Conservation (phyloP, 1,139 yeast species). For the Lodderomyces orthopsilosis region DNA sequence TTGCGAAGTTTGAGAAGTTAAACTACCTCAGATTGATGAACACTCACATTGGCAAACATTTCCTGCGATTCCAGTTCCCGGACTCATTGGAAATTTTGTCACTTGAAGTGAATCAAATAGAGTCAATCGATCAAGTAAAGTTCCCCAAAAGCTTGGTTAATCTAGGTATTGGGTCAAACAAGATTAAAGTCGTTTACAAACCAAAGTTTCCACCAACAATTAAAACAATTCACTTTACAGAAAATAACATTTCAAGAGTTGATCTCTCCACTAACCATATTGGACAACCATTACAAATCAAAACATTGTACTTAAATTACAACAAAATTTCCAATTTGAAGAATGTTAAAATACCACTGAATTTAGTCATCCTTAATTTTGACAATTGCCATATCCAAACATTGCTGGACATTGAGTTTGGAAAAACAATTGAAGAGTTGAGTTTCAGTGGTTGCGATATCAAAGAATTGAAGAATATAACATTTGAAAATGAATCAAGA, state of each 20-base stretch:
- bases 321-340: constrained; percentile 16
- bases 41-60: constrained; percentile 18
- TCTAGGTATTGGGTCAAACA: constrained; percentile 25
- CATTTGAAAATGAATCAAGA: constrained; percentile 15
- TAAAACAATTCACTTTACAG: constrained; percentile 22
- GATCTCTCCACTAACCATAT: constrained; percentile 17
- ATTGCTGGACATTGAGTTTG: constrained; percentile 14
- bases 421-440: constrained; percentile 17
- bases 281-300: constrained; percentile 17
- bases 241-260: constrained; percentile 18
- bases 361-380: constrained; percentile 19
- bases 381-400: constrained; percentile 19
- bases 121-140: constrained; percentile 17
- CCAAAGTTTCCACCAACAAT: constrained; percentile 19
- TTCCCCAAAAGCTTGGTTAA: constrained; percentile 20
- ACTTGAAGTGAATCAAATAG: constrained; percentile 23
- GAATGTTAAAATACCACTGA: constrained; percentile 18
- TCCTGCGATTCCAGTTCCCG: constrained; percentile 18
- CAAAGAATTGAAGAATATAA: constrained; percentile 13
- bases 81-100: constrained; percentile 18
- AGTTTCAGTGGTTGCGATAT: constrained; percentile 23
- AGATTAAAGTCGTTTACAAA: constrained; percentile 12
- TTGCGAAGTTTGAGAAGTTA: constrained; percentile 14
- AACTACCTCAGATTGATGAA: constrained; percentile 18
- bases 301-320: constrained; percentile 20